Percentiles rank a stretch among this genome's conserved stretches.
These are phyloP conservation scores for Sphagnum magellanicum DNA, from an alignment of 228 moss, liverwort and hornwort species.

Conservation along the genomic window DNA sequence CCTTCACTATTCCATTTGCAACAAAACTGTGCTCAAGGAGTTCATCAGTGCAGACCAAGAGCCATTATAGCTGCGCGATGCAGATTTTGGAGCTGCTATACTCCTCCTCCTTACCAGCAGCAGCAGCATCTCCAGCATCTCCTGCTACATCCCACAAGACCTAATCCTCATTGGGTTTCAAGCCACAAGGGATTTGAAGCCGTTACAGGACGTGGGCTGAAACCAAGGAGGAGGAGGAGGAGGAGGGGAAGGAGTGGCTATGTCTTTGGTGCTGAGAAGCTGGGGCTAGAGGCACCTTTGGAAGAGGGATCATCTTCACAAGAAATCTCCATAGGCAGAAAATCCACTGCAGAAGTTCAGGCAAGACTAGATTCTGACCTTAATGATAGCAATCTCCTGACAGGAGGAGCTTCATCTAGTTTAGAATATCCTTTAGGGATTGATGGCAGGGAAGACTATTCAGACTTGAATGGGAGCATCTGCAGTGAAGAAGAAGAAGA, in stretches of 20 bases:
- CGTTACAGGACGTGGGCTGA: neutral
- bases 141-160: too few relatives aligned
- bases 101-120: too few relatives aligned
- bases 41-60: too few relatives aligned
- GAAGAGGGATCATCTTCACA: slow-evolving; percentile 13
- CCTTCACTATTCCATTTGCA: slow-evolving; percentile 7
- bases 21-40: neutral
- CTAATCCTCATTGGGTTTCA: too few relatives aligned
- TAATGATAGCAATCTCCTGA: too few relatives aligned
- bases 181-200: too few relatives aligned
- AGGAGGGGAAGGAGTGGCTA: neutral
- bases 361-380: too few relatives aligned
- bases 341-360: too few relatives aligned
- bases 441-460: slow-evolving; percentile 11
- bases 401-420: too few relatives aligned
- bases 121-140: too few relatives aligned
- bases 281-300: slow-evolving; percentile 19
- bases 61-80: too few relatives aligned
- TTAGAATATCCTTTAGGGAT: neutral
- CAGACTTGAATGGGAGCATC: slow-evolving; percentile 21
- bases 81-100: too few relatives aligned
- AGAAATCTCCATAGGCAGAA: neutral
- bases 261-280: slow-evolving; percentile 14
- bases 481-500: slow-evolving; percentile 12
- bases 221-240: slow-evolving; percentile 7